phyloP scores from a whole-genome alignment of 768 basidiomycete species.

The Gautieria morchelliformis region DNA sequence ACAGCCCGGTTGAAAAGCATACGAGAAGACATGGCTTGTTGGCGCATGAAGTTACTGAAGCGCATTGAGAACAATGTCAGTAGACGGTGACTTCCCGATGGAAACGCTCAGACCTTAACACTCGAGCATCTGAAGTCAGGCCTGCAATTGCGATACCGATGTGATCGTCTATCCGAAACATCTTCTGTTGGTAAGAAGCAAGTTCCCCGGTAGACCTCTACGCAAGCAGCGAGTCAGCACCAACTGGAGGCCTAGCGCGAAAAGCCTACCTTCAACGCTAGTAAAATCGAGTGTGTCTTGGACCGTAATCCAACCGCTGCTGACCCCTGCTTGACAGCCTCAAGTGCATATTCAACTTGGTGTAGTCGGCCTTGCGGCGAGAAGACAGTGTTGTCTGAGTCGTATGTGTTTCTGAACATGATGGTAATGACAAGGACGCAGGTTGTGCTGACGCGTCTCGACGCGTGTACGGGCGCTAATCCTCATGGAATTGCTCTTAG shows the following conservation, averaged over 20 bases:
- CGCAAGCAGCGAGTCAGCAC: background rate
- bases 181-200: constrained; percentile 99
- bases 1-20: constrained; percentile 95
- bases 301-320: constrained; percentile 96
- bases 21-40: constrained; percentile 90
- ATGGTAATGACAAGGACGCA: background rate
- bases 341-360: constrained; percentile 96
- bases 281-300: constrained; percentile 86
- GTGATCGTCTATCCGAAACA: constrained; percentile 99
- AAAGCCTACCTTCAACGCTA: constrained; percentile 76
- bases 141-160: constrained; percentile 99
- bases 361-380: constrained; percentile 94
- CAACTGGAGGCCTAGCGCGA: background rate
- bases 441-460: background rate
- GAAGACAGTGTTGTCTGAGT: constrained; percentile 97
- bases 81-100: background rate
- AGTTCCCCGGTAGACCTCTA: constrained; percentile 97
- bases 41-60: constrained; percentile 90
- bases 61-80: background rate
- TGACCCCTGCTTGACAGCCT: constrained; percentile 99
- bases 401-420: constrained; percentile 89
- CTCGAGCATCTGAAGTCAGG: constrained; percentile 96
- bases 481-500: background rate
- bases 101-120: constrained; percentile 32
- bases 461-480: background rate